Conservation (phyloP, 257 asterid genomes). For the Anisodus acutangulus region DNA sequence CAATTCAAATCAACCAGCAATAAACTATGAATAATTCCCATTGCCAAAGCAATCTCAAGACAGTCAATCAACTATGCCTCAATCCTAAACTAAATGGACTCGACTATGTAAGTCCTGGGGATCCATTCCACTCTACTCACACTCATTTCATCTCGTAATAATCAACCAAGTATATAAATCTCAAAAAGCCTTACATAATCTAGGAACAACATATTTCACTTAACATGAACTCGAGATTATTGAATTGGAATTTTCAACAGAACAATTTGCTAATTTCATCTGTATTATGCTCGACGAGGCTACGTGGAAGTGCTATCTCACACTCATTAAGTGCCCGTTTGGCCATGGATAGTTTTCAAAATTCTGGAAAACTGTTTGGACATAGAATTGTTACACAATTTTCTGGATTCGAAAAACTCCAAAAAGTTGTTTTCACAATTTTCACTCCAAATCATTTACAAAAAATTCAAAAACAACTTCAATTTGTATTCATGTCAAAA, state of each 20-base stretch:
- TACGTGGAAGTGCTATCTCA: too few relatives aligned
- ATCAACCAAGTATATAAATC: slow-evolving; percentile 3
- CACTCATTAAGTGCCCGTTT: too few relatives aligned
- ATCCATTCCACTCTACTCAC: slow-evolving; percentile 20
- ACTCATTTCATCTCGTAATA: neutral
- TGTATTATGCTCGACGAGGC: too few relatives aligned
- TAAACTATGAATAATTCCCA: neutral
- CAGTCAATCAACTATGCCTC: neutral
- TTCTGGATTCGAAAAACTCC: too few relatives aligned
- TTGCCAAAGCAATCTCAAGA: slow-evolving; percentile 4
- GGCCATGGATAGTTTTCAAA: too few relatives aligned
- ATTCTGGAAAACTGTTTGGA: too few relatives aligned
- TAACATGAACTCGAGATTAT: neutral
- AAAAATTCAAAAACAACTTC: too few relatives aligned
- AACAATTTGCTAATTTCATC: neutral
- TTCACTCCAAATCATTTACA: too few relatives aligned
- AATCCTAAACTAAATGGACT: neutral
- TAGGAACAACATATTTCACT: neutral
- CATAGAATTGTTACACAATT: too few relatives aligned
- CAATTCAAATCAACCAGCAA: slow-evolving; percentile 18
- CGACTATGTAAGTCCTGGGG: neutral
- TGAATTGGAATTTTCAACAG: neutral
- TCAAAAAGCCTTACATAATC: neutral
- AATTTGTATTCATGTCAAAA: too few relatives aligned
- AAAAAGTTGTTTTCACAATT: too few relatives aligned